Evolutionary conservation across 116 monocot species (phyloP), one percentile per base, ranked within the genome.

Genomic region (Papilionanthe hybrid): DNA sequence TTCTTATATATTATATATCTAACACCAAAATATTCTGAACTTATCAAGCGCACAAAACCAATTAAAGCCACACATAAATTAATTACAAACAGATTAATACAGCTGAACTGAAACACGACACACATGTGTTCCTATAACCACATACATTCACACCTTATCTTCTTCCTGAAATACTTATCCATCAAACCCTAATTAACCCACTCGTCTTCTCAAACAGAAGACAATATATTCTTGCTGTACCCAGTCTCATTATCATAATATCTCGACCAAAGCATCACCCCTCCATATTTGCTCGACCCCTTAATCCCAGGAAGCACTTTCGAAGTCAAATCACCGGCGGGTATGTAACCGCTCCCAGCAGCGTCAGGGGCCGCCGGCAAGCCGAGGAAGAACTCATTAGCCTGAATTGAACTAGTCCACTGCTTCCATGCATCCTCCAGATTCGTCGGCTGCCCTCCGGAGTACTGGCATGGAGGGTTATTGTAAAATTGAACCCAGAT

Each of bases 401-500:
- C 74, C 4, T 9, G 20, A 20, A 57, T 41, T n/a, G 60, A 27
- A 1, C 22, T 12, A 4, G 80, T 56, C 80, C 80, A 80, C 25
- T 72, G 50, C 1, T 77, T 55, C 77, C 77, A 77, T 1, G 77
- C 28, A 57, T 55, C 57, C 8, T 37, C 57, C 9, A 80, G 29
- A 19, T 80, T 80, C 19, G 7, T 28, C 5, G 53, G 20, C 22
- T 28, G 5, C 65, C 66, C 78, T 20, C 29, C 41, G 1, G 66
- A 65, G 45, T 66, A 78, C 66, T 65, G 66, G 78, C 78, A 78
- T 1, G 66, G 65, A 5, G 81, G 81, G 44, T 81, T 81, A 41
- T 81, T 81, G 69, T 77, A 82, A 20, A 71, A 82, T 20, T 82
- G 82, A 45, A 82, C 82, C 82, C 82, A 82, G 12, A 82, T 69